Evolutionary conservation across 139 green algal genomes (phyloP).

Genomic region (Asterochloris erici): DNA sequence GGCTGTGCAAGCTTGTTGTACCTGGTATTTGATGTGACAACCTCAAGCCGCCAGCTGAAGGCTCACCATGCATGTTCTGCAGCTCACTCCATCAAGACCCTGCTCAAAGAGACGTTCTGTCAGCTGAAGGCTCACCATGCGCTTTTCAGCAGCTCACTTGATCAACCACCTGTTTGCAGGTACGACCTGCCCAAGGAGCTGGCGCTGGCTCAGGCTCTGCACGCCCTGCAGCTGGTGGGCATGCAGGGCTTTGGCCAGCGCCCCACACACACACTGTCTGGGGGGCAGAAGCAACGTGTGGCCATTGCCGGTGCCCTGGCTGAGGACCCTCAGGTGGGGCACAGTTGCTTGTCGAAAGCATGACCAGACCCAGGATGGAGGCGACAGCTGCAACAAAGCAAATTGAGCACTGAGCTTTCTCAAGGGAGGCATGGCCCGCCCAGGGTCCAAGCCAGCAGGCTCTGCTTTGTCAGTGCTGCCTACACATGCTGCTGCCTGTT

Average conservation of each 20-base stretch:
- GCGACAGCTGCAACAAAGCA: not conserved
- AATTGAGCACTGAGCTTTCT: not conserved
- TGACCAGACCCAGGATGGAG: not conserved
- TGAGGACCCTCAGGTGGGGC: conserved; percentile 26
- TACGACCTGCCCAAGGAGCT: conserved; percentile 45
- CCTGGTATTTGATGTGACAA: too few relatives aligned
- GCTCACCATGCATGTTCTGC: too few relatives aligned
- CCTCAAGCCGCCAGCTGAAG: too few relatives aligned
- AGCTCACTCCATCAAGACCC: too few relatives aligned
- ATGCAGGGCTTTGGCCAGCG: conserved; percentile 69
- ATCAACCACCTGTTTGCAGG: conserved; percentile 24
- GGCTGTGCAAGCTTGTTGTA: too few relatives aligned
- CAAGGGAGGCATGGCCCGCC: not conserved
- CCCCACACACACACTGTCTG: conserved; percentile 83
- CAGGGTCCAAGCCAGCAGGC: not conserved
- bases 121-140: too few relatives aligned
- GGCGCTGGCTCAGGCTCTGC: conserved; percentile 38
- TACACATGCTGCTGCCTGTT: too few relatives aligned
- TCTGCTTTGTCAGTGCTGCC: too few relatives aligned
- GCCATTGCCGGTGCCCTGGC: conserved; percentile 85
- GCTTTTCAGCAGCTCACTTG: too few relatives aligned
- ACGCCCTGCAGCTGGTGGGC: conserved; percentile 73
- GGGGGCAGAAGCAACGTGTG: conserved; percentile 95
- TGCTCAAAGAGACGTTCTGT: too few relatives aligned
- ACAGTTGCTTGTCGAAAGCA: not conserved